A percentile compares a stretch with the other conserved stretches of the same genome.
phyloP scores from a whole-genome alignment of 352 stramenopile genomes.

The Phytophthora idaei region DNA sequence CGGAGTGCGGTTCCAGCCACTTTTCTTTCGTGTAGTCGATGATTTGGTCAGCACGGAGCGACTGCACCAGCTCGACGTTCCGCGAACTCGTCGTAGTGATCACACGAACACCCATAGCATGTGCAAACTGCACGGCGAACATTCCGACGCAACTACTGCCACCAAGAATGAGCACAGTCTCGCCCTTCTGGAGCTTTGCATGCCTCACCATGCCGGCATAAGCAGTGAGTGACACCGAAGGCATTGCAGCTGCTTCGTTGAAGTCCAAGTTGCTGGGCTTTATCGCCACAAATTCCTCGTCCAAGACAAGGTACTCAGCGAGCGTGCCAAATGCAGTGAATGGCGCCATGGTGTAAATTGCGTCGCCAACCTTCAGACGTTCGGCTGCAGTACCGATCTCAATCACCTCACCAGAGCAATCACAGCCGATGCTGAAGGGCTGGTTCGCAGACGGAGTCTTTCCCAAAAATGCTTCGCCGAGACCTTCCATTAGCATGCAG shows the following conservation, averaged over 20 bases:
- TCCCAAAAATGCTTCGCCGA: conserved; percentile 22
- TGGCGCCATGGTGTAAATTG: conserved; percentile 27
- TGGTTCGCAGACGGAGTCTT: conserved; percentile 24
- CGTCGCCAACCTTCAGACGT: conserved; percentile 30
- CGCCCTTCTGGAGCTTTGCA: conserved; percentile 22
- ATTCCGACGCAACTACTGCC: conserved; percentile 55
- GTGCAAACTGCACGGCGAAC: conserved; percentile 58
- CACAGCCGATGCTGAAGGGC: conserved; percentile 42
- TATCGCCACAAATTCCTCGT: conserved; percentile 22
- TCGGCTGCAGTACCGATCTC: conserved; percentile 38
- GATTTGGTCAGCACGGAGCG: neutral
- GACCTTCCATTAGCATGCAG: conserved; percentile 48
- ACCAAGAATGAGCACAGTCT: conserved; percentile 52
- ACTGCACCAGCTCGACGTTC: neutral
- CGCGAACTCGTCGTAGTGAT: conserved; percentile 32
- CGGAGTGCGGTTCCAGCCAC: conserved; percentile 23
- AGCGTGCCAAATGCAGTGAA: conserved; percentile 25
- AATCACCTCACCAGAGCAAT: conserved; percentile 39
- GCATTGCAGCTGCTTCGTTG: conserved; percentile 36
- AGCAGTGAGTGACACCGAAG: conserved; percentile 29
- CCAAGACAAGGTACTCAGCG: conserved; percentile 38
- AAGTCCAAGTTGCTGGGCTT: conserved; percentile 50
- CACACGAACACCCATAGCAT: conserved; percentile 27
- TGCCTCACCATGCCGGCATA: conserved; percentile 30
- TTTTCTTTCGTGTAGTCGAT: neutral